A percentile compares a stretch with the other conserved stretches of the same genome.
Conservation (phyloP, 2,329 filamentous ascomycete species). For the Aspergillus sp. region DNA sequence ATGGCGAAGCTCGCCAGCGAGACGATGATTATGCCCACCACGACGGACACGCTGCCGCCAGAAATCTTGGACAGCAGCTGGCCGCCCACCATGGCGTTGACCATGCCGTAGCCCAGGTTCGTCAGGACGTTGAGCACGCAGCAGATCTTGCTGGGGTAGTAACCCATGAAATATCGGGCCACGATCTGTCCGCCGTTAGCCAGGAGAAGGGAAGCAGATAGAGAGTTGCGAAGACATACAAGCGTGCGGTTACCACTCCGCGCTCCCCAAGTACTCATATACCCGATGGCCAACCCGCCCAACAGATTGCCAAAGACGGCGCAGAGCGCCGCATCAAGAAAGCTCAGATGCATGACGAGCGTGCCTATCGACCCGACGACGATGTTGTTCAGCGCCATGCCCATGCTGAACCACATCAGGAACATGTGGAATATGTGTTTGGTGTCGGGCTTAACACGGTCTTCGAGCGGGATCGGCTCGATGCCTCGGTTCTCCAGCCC, state of each 20-base stretch:
- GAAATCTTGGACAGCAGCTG: conserved; percentile 43
- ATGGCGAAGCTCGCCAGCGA: conserved; percentile 33
- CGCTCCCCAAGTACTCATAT: conserved; percentile 43
- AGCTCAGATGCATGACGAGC: conserved; percentile 37
- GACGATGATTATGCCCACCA: conserved; percentile 39
- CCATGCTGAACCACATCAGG: conserved; percentile 40
- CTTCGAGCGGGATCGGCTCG: conserved; percentile 25
- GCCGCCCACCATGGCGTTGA: conserved; percentile 43
- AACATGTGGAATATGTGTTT: conserved; percentile 29
- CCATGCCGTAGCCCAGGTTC: conserved; percentile 43
- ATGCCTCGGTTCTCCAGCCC: conserved; percentile 26
- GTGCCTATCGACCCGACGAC: conserved; percentile 43
- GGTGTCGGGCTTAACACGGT: conserved; percentile 23
- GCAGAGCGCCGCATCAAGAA: conserved; percentile 38
- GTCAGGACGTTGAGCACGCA: conserved; percentile 42
- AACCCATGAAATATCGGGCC: conserved; percentile 43
- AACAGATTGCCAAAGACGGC: conserved; percentile 36
- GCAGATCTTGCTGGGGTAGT: conserved; percentile 41
- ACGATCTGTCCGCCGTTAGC: conserved; percentile 29
- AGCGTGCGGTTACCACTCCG: conserved; percentile 42
- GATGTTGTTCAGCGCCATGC: conserved; percentile 41
- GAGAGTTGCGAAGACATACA: conserved; percentile 21
- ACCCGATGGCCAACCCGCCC: conserved; percentile 34
- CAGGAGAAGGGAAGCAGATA: neutral
- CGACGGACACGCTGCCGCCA: conserved; percentile 35